These are phyloP conservation scores for Hyphodiscus sp. DNA, from an alignment of 2,329 filamentous ascomycete species.

Conservation along the genomic window DNA sequence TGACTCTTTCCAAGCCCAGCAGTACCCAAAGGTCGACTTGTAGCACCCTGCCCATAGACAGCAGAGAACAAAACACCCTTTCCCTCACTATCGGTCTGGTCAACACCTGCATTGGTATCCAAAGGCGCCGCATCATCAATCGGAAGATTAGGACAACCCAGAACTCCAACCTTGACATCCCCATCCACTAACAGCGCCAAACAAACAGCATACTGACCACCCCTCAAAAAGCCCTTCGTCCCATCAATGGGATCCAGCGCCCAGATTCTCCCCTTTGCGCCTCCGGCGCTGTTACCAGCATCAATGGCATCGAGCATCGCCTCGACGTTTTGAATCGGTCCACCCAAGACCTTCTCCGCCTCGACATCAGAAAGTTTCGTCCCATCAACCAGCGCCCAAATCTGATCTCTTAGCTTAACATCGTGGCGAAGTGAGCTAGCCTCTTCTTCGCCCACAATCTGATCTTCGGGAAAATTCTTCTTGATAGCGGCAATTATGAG, in stretches of 20 bases:
- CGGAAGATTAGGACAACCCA: constrained; percentile 93
- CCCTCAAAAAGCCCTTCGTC: constrained; percentile 93
- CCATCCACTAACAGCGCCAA: constrained; percentile 88
- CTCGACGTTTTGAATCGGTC: constrained; percentile 59
- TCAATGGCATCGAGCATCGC: constrained; percentile 63
- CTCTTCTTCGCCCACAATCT: constrained; percentile 94
- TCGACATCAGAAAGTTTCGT: constrained; percentile 61
- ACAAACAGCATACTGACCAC: constrained; percentile 95
- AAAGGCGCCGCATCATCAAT: constrained; percentile 71
- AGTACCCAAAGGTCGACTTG: constrained; percentile 63
- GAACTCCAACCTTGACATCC: constrained; percentile 86
- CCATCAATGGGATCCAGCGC: constrained; percentile 96
- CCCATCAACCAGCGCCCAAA: constrained; percentile 77
- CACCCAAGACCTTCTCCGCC: constrained; percentile 63
- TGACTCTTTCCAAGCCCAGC: constrained; percentile 49
- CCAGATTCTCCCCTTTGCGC: constrained; percentile 77
- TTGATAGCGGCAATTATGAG: constrained; percentile 88
- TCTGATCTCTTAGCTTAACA: constrained; percentile 59
- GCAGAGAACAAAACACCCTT: constrained; percentile 87
- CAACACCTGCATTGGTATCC: constrained; percentile 63
- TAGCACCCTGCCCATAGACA: constrained; percentile 70
- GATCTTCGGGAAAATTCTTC: constrained; percentile 83
- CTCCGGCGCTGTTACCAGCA: constrained; percentile 63
- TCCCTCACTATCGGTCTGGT: constrained; percentile 66
- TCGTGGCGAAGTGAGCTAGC: constrained; percentile 72